Conservation (phyloP, 2,329 filamentous ascomycete genomes). For the Venturia nashicola region DNA sequence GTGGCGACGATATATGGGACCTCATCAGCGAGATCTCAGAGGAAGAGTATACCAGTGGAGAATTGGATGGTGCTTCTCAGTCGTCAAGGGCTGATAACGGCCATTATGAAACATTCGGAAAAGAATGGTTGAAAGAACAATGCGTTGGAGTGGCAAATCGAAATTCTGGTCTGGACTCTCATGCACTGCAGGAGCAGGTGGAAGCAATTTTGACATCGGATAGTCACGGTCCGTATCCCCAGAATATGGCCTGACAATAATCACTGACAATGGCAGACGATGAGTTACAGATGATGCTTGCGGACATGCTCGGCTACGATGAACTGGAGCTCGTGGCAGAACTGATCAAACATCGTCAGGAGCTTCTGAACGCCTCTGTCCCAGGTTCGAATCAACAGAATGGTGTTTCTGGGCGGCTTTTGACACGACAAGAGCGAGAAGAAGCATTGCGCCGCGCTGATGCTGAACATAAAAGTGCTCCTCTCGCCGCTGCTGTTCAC, state of each 20-base stretch:
- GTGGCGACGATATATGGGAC: conserved; percentile 82
- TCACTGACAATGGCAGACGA: conserved; percentile 42
- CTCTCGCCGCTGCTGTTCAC: conserved; percentile 57
- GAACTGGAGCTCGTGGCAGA: conserved; percentile 90
- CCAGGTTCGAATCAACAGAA: conserved; percentile 27
- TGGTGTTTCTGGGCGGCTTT: conserved; percentile 43
- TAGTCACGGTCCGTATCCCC: conserved; percentile 27
- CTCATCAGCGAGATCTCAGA: conserved; percentile 67
- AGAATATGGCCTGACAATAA: conserved; percentile 6
- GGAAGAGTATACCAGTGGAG: conserved; percentile 52
- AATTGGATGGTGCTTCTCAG: conserved; percentile 43
- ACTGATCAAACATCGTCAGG: conserved; percentile 63
- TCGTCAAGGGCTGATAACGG: conserved; percentile 13
- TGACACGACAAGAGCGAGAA: conserved; percentile 67
- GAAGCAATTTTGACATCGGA: conserved; percentile 59
- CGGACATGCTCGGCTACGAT: conserved; percentile 84
- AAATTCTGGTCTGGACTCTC: conserved; percentile 54
- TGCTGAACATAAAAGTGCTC: conserved; percentile 66
- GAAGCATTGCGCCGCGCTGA: conserved; percentile 66
- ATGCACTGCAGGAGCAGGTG: conserved; percentile 68
- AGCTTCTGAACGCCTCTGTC: conserved; percentile 40
- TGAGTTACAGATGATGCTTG: conserved; percentile 80
- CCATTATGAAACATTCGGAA: conserved; percentile 16
- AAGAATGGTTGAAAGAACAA: conserved; percentile 57
- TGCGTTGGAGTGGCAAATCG: conserved; percentile 54